Evolutionary conservation across 2,329 filamentous ascomycete species (phyloP).

Genomic region (Dothiorella sarmentorum): DNA sequence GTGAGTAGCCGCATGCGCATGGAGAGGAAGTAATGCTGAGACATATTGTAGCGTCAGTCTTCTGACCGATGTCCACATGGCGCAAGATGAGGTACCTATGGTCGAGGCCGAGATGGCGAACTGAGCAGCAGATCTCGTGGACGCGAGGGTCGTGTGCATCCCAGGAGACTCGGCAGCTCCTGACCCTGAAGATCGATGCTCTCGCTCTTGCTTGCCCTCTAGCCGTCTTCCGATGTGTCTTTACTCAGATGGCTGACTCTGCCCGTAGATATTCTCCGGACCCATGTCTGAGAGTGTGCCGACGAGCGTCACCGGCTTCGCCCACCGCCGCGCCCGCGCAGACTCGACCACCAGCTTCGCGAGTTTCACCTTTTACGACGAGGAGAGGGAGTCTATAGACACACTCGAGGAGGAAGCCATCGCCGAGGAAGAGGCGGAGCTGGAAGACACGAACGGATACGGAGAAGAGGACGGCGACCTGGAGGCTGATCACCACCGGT

Average conservation of each 20-base stretch:
- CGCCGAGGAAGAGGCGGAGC: conserved; percentile 11
- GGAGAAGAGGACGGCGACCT: conserved; percentile 52
- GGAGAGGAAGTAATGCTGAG: neutral
- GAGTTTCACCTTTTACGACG: conserved; percentile 83
- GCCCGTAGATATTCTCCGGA: conserved; percentile 70
- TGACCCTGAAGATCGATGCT: neutral
- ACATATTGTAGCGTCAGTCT: conserved; percentile 59
- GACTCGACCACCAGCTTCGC: conserved; percentile 85
- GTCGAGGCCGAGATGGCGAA: neutral
- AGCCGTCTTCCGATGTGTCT: neutral
- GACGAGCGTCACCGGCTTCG: conserved; percentile 87
- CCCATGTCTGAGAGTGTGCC: conserved; percentile 95
- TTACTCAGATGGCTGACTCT: conserved; percentile 20
- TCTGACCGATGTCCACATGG: conserved; percentile 97
- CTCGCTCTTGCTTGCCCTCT: neutral
- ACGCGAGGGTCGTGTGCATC: neutral
- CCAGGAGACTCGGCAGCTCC: neutral
- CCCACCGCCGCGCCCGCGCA: conserved; percentile 72
- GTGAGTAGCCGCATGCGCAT: conserved; percentile 32
- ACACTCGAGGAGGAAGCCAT: conserved; percentile 34
- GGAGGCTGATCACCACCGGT: conserved; percentile 33
- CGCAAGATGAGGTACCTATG: conserved; percentile 74
- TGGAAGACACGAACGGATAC: conserved; percentile 21
- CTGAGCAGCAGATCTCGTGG: neutral
- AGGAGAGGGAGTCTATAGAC: conserved; percentile 58